A percentile compares a stretch with the other conserved stretches of the same genome.
Conservation (phyloP, 1,139 yeast species). For the Candida sp. region DNA sequence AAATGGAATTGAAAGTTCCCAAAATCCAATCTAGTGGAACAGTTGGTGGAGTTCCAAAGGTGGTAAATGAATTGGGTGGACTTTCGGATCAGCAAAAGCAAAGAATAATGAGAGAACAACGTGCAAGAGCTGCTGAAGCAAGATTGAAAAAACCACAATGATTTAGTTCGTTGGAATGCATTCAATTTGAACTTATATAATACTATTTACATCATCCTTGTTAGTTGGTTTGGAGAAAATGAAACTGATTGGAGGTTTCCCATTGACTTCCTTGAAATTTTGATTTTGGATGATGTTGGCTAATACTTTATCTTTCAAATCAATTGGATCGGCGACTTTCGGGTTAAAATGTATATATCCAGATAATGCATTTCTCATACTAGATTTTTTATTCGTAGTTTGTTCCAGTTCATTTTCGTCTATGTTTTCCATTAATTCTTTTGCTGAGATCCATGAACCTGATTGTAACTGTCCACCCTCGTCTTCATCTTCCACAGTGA, state of each 20-base stretch:
- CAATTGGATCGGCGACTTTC: not conserved
- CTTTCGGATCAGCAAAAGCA: slow-evolving; percentile 63
- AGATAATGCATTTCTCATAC: slow-evolving; percentile 54
- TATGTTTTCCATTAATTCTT: slow-evolving; percentile 8
- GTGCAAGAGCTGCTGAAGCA: slow-evolving; percentile 97
- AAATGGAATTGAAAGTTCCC: slow-evolving; percentile 34
- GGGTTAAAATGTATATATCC: slow-evolving; percentile 67
- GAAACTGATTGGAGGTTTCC: slow-evolving; percentile 1
- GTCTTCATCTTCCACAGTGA: slow-evolving; percentile 9
- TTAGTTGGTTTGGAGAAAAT: slow-evolving; percentile 1
- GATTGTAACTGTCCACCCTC: slow-evolving; percentile 5
- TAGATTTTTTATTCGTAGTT: slow-evolving; percentile 26
- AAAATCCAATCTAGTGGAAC: slow-evolving; percentile 26
- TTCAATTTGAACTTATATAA: not conserved
- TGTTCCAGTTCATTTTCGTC: slow-evolving; percentile 20
- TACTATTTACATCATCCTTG: not conserved
- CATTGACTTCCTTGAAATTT: slow-evolving; percentile 1
- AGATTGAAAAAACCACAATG: slow-evolving; percentile 39
- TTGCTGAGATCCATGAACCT: slow-evolving; percentile 49
- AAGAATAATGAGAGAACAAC: slow-evolving; percentile 84
- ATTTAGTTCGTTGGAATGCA: slow-evolving; percentile 4
- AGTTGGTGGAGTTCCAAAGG: slow-evolving; percentile 18
- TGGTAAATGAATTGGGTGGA: slow-evolving; percentile 26
- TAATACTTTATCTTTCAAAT: not conserved
- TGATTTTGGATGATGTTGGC: not conserved